Evolutionary conservation across 805 yeast genomes (phyloP), one percentile per base, ranked within the genome.

Genomic region (Barnettozyma wickerhamii): DNA sequence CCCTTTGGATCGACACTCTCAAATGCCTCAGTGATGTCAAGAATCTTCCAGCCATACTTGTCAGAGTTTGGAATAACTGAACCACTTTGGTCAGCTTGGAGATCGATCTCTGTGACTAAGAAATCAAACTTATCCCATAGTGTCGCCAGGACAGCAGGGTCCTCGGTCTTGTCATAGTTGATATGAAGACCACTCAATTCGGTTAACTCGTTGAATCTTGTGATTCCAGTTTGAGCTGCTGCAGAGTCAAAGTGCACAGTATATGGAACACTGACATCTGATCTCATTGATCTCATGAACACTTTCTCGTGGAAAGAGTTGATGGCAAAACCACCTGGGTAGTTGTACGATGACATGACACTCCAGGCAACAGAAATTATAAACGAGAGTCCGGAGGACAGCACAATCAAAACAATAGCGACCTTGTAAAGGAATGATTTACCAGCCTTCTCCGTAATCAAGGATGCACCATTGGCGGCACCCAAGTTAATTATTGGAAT

Each of bases 321-420:
- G 26, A 89, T 62, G 1, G 96, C 95, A 1, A 63, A 69, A 0
- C 96, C 97, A 10, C 97, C 97, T 3, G 96, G 95, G 56, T 91
- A 91, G 59, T 91, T 91, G 59, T 66, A 66, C 37, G 83, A 71
- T 1, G 96, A 87, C 5, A 79, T 68, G 35, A 70, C 72, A 0
- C 81, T 75, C 69, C 79, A 79, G 10, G 69, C 55, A 1, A 72
- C 32, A 0, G 90, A 74, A 4, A 69, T 37, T 0, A 62, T 37
- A 6, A 72, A 42, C 2, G 77, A 65, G 0, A 71, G 19, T 0
- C 63, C 42, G 2, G 63, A 44, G 1, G 66, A 41, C 0, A 67
- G 46, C 6, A 64, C 38, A 5, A 55, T 33, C 0, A 26, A 6
- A 14, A 50, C 14, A 6, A 40, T 52, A 7, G 42, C 32, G 12